These are phyloP conservation scores for Santalum album DNA, from an alignment of 164 flowering plant genomes.

Conservation along the genomic window DNA sequence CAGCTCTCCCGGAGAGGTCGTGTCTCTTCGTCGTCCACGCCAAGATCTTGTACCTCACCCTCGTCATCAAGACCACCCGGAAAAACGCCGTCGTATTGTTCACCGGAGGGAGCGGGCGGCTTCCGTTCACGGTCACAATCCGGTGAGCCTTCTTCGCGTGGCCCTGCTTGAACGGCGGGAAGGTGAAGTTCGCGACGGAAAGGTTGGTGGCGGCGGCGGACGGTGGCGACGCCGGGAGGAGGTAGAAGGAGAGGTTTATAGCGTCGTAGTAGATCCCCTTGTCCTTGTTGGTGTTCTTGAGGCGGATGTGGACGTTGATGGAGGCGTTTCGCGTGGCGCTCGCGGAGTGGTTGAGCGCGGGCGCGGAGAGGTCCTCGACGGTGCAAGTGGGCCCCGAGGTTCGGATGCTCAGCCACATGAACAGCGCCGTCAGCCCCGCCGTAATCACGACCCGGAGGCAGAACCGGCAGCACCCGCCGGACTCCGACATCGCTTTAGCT, in stretches of 20 bases:
- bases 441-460: conserved; percentile 37
- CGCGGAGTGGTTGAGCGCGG: conserved; percentile 44
- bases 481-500: conserved; percentile 16
- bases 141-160: conserved; percentile 38
- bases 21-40: conserved; percentile 36
- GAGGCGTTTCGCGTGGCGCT: conserved; percentile 23
- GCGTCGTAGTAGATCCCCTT: conserved; percentile 53
- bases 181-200: conserved; percentile 16
- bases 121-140: not conserved
- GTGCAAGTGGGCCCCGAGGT: conserved; percentile 36
- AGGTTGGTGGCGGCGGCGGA: conserved; percentile 4
- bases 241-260: conserved; percentile 36
- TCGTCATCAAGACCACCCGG: conserved; percentile 51
- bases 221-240: not conserved
- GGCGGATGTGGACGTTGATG: conserved; percentile 35
- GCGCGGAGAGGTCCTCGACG: conserved; percentile 34
- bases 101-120: not conserved
- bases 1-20: conserved; percentile 21
- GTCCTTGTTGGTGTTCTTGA: conserved; percentile 62
- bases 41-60: conserved; percentile 55
- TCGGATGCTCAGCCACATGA: conserved; percentile 68
- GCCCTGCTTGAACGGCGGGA: conserved; percentile 49
- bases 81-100: conserved; percentile 20
- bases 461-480: conserved; percentile 27
- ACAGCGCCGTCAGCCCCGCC: conserved; percentile 46